A percentile compares a stretch with the other conserved stretches of the same genome.
Evolutionary conservation across 805 yeast genomes (phyloP).

Genomic region (Monosporozyma servazzii): DNA sequence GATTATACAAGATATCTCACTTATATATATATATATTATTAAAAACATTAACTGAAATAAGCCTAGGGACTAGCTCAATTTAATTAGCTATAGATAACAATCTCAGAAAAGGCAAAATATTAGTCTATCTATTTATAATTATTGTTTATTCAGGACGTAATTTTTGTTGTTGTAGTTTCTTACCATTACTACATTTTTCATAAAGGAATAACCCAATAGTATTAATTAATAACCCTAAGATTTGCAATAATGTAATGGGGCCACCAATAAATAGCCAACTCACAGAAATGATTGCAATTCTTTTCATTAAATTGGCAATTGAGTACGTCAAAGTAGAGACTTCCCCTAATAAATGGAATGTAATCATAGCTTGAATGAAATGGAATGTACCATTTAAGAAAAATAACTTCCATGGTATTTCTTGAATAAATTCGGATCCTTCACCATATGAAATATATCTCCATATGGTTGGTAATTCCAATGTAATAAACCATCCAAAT

Average conservation of each 20-base stretch:
- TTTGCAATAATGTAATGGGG: conserved; percentile 37
- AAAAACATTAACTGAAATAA: too few relatives aligned
- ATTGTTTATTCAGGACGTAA: conserved; percentile 7
- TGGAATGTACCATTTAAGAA: conserved; percentile 65
- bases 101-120: background rate
- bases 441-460: conserved; percentile 12
- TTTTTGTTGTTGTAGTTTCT: conserved; percentile 4
- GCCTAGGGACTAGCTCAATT: background rate
- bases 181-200: conserved; percentile 36
- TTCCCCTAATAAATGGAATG: conserved; percentile 72
- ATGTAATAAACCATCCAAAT: conserved; percentile 58
- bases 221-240: conserved; percentile 42
- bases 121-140: background rate
- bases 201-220: conserved; percentile 51
- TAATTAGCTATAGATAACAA: background rate
- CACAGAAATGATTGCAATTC: conserved; percentile 73
- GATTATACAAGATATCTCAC: too few relatives aligned
- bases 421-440: conserved; percentile 17
- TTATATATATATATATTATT: too few relatives aligned
- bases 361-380: conserved; percentile 69
- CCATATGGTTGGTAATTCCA: conserved; percentile 42
- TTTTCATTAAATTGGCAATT: conserved; percentile 78
- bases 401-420: conserved; percentile 41
- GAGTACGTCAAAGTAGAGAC: conserved; percentile 80
- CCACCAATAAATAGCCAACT: conserved; percentile 61